Percentiles rank a stretch among this genome's conserved stretches.
phyloP scores from a whole-genome alignment of 148 eudicot species.

The Nepenthes mirabilis region DNA sequence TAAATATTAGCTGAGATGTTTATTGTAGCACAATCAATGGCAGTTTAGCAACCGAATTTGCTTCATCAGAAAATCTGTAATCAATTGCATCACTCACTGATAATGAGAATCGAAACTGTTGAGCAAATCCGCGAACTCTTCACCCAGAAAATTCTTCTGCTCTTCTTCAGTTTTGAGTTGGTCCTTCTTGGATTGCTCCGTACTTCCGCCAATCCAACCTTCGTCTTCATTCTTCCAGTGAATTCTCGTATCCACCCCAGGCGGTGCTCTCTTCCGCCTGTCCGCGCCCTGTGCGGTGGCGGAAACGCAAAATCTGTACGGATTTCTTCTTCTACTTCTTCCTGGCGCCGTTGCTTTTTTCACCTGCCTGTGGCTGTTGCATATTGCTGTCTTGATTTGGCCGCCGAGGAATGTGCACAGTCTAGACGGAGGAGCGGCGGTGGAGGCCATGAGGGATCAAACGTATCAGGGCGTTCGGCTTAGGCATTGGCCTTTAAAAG shows the following conservation, averaged over 20 bases:
- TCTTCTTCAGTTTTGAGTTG: slow-evolving; percentile 32
- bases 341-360: slow-evolving; percentile 1
- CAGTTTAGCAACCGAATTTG: too few relatives aligned
- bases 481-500: neutral
- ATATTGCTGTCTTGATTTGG: slow-evolving; percentile 7
- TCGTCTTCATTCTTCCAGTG: slow-evolving; percentile 87
- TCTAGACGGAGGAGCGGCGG: slow-evolving; percentile 29
- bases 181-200: slow-evolving; percentile 10
- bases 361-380: slow-evolving; percentile 3
- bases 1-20: too few relatives aligned
- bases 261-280: slow-evolving; percentile 20
- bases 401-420: slow-evolving; percentile 17
- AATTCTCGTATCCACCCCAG: slow-evolving; percentile 70
- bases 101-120: slow-evolving; percentile 72
- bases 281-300: slow-evolving; percentile 24
- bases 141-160: slow-evolving; percentile 23
- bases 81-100: slow-evolving; percentile 23
- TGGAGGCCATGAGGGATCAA: slow-evolving; percentile 33
- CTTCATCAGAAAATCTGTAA: too few relatives aligned
- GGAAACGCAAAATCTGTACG: slow-evolving; percentile 9
- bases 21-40: neutral
- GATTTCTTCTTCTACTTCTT: neutral
- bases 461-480: neutral
- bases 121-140: slow-evolving; percentile 63
- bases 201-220: slow-evolving; percentile 67